Evolutionary conservation across 1,139 yeast genomes (phyloP), one percentile per base, ranked within the genome.

Genomic region (Maudiozyma humilis): DNA sequence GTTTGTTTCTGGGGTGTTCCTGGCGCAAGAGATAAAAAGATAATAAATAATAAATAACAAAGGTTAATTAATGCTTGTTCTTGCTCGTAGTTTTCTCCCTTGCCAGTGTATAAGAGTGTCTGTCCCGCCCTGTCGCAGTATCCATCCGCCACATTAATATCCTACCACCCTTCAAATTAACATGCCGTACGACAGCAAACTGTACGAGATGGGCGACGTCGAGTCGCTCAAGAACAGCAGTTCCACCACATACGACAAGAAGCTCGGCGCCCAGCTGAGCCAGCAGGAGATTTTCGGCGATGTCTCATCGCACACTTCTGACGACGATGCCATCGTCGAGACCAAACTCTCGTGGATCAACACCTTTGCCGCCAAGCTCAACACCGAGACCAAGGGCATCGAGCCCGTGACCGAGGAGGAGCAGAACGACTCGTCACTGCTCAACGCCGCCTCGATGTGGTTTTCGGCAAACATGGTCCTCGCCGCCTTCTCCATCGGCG

Each of bases 401-500:
- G 75, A 73, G 51, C 65, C 75, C 45, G 68, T 73, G 19, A 62
- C 68, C 0, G 76, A 71, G 41, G 68, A 66, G 27, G 67, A 71
- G 53, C 65, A 73, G 57, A 57, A 57, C 41, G 87, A 81, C 46
- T 69, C 66, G 42, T 78, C 86, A 30, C 60, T 82, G 45, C 69
- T 77, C 69, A 76, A 73, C 53, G 85, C 93, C 23, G 88, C 89
- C 35, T 73, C 89, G 45, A 85, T 88, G 95, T 88, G 96, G 96
- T 73, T 84, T 58, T 82, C 93, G 23, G 95, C 95, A 32, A 88
- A 88, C 66, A 70, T 86, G 75, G 96, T 87, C 47, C 77, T 88
- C 60, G 88, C 95, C 18, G 78, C 95, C 19, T 81, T 76, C 57
- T 72, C 95, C 2, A 69, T 87, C 42, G 96, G 96, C 61, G 83